Conservation (phyloP, 2,329 filamentous ascomycete species). For the Cladosporium austrohemisphaericum region DNA sequence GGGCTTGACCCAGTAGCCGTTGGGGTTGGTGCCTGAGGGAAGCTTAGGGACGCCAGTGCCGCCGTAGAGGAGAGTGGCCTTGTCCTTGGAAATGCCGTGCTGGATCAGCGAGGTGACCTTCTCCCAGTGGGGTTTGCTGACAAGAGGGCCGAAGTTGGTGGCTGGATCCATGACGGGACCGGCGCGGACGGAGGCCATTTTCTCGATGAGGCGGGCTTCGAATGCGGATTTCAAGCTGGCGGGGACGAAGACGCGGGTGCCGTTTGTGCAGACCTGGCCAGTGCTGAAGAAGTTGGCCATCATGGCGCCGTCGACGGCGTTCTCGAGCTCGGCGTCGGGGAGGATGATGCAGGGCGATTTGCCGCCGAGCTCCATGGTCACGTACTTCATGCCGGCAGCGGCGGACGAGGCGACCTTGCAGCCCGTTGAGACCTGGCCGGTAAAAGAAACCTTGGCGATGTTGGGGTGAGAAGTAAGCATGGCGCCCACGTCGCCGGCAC, state of each 20-base stretch:
- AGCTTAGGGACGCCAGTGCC: conserved; percentile 57
- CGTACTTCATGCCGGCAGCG: conserved; percentile 77
- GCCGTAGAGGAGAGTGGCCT: conserved; percentile 69
- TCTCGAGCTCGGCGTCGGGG: conserved; percentile 71
- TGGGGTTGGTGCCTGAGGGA: conserved; percentile 43
- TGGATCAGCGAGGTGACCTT: conserved; percentile 76
- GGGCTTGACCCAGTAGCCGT: conserved; percentile 80
- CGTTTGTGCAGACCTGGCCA: conserved; percentile 90
- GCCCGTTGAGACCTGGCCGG: conserved; percentile 79
- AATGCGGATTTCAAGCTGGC: conserved; percentile 61
- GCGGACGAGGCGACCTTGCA: conserved; percentile 75
- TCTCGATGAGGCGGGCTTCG: conserved; percentile 64
- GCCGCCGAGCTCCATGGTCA: conserved; percentile 88
- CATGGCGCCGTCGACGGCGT: conserved; percentile 85
- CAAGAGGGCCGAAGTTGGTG: conserved; percentile 82
- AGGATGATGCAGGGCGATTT: conserved; percentile 79
- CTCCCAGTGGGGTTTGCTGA: conserved; percentile 67
- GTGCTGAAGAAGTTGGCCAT: conserved; percentile 92
- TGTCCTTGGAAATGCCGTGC: conserved; percentile 69
- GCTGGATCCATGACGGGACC: conserved; percentile 67
- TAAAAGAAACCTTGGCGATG: conserved; percentile 86
- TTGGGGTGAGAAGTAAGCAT: conserved; percentile 67
- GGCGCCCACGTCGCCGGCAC: conserved; percentile 71
- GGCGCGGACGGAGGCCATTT: conserved; percentile 66
- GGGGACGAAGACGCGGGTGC: conserved; percentile 81